Evolutionary conservation across 768 basidiomycete species (phyloP).

Genomic region (Auricularia cornea): DNA sequence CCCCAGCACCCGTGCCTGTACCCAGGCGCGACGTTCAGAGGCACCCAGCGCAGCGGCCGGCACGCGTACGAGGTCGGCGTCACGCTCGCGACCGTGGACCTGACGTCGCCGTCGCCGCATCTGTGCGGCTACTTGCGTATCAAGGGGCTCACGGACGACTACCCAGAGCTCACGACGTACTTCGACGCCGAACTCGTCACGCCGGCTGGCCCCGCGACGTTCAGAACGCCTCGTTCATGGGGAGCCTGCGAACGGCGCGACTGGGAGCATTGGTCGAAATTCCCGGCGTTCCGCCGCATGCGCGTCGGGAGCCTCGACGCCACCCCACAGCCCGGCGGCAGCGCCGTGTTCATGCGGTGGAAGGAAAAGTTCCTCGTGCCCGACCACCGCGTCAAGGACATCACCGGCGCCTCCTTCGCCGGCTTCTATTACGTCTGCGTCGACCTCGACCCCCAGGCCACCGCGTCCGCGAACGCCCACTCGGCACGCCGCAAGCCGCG

Average conservation of each 20-base stretch:
- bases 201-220: conserved; percentile 59
- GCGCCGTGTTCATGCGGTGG: conserved; percentile 84
- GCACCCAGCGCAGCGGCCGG: conserved; percentile 89
- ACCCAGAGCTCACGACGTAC: conserved; percentile 93
- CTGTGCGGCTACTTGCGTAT: conserved; percentile 91
- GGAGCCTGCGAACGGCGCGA: conserved; percentile 89
- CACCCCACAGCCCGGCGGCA: conserved; percentile 5
- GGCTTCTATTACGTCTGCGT: conserved; percentile 96
- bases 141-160: conserved; percentile 84
- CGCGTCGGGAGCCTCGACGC: conserved; percentile 15
- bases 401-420: conserved; percentile 91
- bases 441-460: conserved; percentile 61
- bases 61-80: conserved; percentile 94
- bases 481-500: conserved; percentile 22
- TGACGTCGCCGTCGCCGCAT: conserved; percentile 72
- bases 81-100: conserved; percentile 49
- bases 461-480: conserved; percentile 28
- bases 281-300: conserved; percentile 81
- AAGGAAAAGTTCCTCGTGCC: conserved; percentile 97
- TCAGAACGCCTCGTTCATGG: conserved; percentile 75
- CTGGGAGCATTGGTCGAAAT: conserved; percentile 89
- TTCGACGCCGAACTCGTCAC: conserved; percentile 91
- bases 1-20: conserved; percentile 66
- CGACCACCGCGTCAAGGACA: conserved; percentile 86
- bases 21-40: conserved; percentile 81